A percentile compares a stretch with the other conserved stretches of the same genome.
Evolutionary conservation across 495 filamentous ascomycete species (phyloP).

Genomic region (Aspergillus panamensis): DNA sequence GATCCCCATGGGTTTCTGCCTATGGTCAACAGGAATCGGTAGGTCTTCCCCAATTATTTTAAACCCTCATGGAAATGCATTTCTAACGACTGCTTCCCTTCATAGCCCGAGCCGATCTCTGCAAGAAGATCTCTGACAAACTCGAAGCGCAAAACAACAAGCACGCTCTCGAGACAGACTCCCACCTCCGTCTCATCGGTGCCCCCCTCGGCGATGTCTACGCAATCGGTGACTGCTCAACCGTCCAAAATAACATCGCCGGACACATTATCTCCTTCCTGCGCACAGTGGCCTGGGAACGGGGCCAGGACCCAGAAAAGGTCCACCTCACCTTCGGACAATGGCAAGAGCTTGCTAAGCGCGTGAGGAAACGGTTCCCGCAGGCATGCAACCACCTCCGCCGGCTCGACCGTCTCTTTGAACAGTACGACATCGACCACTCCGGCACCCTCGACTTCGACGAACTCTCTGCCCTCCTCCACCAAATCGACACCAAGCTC

Average conservation of each 20-base stretch:
- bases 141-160: slow-evolving; percentile 80
- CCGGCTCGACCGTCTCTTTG: slow-evolving; percentile 84
- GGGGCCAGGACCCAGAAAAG: slow-evolving; percentile 78
- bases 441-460: slow-evolving; percentile 90
- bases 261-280: slow-evolving; percentile 85
- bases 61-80: too few relatives aligned
- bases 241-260: slow-evolving; percentile 93
- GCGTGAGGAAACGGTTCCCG: slow-evolving; percentile 84
- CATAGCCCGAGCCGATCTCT: slow-evolving; percentile 75
- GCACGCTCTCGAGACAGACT: slow-evolving; percentile 92
- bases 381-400: slow-evolving; percentile 89
- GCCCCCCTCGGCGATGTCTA: slow-evolving; percentile 94
- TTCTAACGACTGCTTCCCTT: neutral
- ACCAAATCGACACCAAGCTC: slow-evolving; percentile 87
- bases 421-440: slow-evolving; percentile 87
- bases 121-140: slow-evolving; percentile 65
- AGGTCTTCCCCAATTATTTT: slow-evolving; percentile 19
- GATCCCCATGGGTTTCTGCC: slow-evolving; percentile 91
- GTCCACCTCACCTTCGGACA: slow-evolving; percentile 80
- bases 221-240: slow-evolving; percentile 93
- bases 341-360: slow-evolving; percentile 78
- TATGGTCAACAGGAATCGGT: slow-evolving; percentile 95
- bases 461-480: slow-evolving; percentile 82
- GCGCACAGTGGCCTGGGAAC: slow-evolving; percentile 87
- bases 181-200: slow-evolving; percentile 86